Conservation (phyloP, 2,329 filamentous ascomycete species). For the Teratosphaeria pseudoeucalypti region DNA sequence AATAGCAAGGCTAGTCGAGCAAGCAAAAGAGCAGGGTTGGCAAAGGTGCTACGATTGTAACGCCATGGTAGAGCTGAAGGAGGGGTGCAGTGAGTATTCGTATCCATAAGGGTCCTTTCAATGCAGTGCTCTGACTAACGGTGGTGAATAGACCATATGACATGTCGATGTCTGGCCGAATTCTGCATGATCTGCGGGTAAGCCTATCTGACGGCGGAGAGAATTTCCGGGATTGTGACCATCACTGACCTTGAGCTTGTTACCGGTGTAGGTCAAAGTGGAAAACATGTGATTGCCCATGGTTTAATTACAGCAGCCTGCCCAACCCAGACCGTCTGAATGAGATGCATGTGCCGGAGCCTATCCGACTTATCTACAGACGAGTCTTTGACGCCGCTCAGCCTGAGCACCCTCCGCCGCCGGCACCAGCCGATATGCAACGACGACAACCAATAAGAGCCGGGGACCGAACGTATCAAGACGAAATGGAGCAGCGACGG, state of each 20-base stretch:
- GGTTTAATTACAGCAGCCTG: conserved; percentile 54
- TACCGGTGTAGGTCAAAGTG: conserved; percentile 43
- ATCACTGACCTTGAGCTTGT: background rate
- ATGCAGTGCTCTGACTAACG: background rate
- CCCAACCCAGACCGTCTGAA: conserved; percentile 45
- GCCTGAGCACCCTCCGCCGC: conserved; percentile 6
- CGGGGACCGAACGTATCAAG: conserved; percentile 20
- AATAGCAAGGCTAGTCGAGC: conserved; percentile 50
- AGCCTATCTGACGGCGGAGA: background rate
- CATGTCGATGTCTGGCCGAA: conserved; percentile 70
- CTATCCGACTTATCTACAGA: conserved; percentile 29
- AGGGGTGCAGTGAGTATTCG: conserved; percentile 51
- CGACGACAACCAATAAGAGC: conserved; percentile 26
- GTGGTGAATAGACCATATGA: conserved; percentile 55
- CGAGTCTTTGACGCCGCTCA: conserved; percentile 14
- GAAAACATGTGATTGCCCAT: conserved; percentile 74
- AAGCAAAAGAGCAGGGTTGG: conserved; percentile 60
- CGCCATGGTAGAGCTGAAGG: conserved; percentile 64
- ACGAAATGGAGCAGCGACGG: conserved; percentile 30
- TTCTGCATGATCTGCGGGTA: conserved; percentile 78
- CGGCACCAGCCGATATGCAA: conserved; percentile 17
- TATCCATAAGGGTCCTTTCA: background rate
- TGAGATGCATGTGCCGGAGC: conserved; percentile 41
- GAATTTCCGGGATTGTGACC: background rate
- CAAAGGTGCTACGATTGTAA: conserved; percentile 66